phyloP scores from a whole-genome alignment of 139 green algal species.

The Mesostigma viride region DNA sequence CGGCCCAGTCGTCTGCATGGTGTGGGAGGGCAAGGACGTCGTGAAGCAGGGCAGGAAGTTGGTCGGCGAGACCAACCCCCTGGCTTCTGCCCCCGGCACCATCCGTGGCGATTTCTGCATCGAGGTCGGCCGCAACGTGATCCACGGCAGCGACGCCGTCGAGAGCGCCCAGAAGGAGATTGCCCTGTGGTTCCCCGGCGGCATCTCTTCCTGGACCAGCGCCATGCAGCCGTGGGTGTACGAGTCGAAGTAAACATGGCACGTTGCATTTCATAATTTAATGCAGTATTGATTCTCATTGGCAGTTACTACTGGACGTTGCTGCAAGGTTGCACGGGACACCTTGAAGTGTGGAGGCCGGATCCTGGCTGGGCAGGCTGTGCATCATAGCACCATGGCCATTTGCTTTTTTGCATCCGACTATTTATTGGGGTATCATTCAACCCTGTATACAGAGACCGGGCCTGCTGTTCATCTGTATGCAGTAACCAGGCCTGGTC shows the following conservation, averaged over 20 bases:
- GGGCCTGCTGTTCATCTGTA: too few relatives aligned
- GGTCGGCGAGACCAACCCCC: constrained; percentile 83
- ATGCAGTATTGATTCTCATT: neutral
- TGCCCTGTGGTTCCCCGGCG: constrained; percentile 89
- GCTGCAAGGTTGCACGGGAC: too few relatives aligned
- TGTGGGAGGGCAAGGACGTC: constrained; percentile 91
- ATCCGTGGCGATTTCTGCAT: constrained; percentile 78
- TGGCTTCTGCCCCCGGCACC: constrained; percentile 81
- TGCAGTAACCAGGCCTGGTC: too few relatives aligned
- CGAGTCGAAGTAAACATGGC: constrained; percentile 13
- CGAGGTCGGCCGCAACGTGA: constrained; percentile 86
- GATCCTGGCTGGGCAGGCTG: too few relatives aligned
- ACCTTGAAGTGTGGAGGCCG: too few relatives aligned
- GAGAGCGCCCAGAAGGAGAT: constrained; percentile 91
- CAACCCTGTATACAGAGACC: too few relatives aligned
- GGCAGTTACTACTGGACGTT: too few relatives aligned
- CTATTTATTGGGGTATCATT: too few relatives aligned
- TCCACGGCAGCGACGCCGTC: constrained; percentile 81
- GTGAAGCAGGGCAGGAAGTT: constrained; percentile 80
- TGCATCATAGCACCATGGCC: too few relatives aligned
- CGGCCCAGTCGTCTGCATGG: constrained; percentile 93
- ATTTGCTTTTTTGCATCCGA: too few relatives aligned
- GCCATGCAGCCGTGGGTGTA: constrained; percentile 11
- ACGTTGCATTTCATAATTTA: neutral
- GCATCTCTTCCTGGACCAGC: constrained; percentile 3